Percentiles rank a stretch among this genome's conserved stretches.
Conservation (phyloP, 768 basidiomycete genomes). For the Chalciporus sphaerocephalus region DNA sequence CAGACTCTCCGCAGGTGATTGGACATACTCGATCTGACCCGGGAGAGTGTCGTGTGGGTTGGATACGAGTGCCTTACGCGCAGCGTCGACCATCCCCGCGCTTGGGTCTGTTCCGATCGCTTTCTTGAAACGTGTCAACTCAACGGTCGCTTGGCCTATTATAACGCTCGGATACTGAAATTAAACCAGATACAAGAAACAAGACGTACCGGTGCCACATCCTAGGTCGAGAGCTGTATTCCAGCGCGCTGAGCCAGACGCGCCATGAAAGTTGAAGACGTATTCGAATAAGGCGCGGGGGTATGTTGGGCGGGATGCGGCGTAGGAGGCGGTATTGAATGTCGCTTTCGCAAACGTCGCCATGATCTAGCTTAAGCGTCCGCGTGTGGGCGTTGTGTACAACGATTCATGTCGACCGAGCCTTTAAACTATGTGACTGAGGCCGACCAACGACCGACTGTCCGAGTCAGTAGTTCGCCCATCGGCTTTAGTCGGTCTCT, state of each 20-base stretch:
- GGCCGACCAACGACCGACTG: too few species aligned
- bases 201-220: constrained; percentile 72
- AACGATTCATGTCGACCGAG: not conserved
- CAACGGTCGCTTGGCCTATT: constrained; percentile 68
- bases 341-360: constrained; percentile 68
- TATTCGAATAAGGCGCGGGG: constrained; percentile 60
- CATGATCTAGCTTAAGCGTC: constrained; percentile 40
- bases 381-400: not conserved
- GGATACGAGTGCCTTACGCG: constrained; percentile 27
- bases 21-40: constrained; percentile 32
- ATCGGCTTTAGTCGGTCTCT: not conserved
- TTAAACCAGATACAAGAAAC: too few species aligned
- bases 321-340: constrained; percentile 66
- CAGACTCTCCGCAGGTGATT: constrained; percentile 54
- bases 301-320: constrained; percentile 69
- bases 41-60: constrained; percentile 11
- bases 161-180: too few species aligned
- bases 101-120: constrained; percentile 74
- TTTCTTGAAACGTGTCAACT: constrained; percentile 52
- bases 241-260: constrained; percentile 33
- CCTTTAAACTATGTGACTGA: too few species aligned
- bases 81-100: constrained; percentile 61
- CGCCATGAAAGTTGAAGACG: constrained; percentile 55
- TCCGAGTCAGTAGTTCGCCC: not conserved
- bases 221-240: constrained; percentile 69